Percentiles rank a stretch among this genome's conserved stretches.
Evolutionary conservation across 257 asterid species (phyloP).

Genomic region (Solanum gandarillasii): DNA sequence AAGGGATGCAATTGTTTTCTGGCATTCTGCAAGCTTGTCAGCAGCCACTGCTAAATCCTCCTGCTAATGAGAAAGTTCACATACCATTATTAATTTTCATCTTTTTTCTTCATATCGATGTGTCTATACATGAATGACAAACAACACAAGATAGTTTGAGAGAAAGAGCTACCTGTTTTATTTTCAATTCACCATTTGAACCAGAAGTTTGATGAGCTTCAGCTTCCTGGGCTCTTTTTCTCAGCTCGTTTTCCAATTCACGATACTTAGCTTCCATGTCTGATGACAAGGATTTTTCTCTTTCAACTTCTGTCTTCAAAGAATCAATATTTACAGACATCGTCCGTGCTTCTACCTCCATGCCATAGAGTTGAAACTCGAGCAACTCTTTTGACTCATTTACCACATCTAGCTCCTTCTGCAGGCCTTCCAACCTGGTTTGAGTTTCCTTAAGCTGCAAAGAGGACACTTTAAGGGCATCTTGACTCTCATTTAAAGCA

Average conservation of each 20-base stretch:
- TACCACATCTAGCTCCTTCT: conserved; percentile 28
- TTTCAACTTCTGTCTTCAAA: conserved; percentile 27
- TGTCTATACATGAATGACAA: not conserved
- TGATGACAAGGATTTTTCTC: conserved; percentile 27
- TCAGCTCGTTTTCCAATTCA: conserved; percentile 43
- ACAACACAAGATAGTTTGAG: not conserved
- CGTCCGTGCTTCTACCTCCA: conserved; percentile 55
- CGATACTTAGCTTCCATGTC: conserved; percentile 29
- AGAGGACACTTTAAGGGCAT: conserved; percentile 27
- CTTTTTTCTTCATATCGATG: not conserved
- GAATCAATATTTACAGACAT: conserved; percentile 30
- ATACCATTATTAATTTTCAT: not conserved
- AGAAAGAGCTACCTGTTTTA: conserved; percentile 42
- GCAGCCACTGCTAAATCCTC: conserved; percentile 70
- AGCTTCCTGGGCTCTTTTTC: conserved; percentile 21
- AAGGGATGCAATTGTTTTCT: conserved; percentile 71
- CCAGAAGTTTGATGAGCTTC: conserved; percentile 29
- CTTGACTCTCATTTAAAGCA: conserved; percentile 28
- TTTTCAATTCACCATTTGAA: conserved; percentile 28
- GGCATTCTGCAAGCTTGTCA: conserved; percentile 78
- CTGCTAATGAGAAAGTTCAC: conserved; percentile 20
- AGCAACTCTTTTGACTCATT: conserved; percentile 42
- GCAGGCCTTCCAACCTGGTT: conserved; percentile 28
- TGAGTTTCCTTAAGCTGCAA: conserved; percentile 24
- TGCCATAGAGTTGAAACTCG: conserved; percentile 35